Evolutionary conservation across 176 grass and related monocot genomes (phyloP), one percentile per base, ranked within the genome.

Genomic region (Pharus latifolius): DNA sequence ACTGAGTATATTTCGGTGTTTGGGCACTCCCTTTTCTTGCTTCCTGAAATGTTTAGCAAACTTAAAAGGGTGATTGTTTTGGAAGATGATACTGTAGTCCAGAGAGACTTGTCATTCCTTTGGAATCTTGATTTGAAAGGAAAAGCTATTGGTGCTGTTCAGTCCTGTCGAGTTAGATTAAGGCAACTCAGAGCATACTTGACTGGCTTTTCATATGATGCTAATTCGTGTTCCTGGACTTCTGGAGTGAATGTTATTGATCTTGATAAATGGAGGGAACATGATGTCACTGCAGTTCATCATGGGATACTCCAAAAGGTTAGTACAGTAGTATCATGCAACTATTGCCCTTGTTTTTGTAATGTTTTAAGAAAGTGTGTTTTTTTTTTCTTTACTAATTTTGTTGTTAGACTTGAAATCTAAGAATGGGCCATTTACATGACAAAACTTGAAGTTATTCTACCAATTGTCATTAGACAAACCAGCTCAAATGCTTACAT

Each of bases 71-170:
- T 94, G 24, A 48, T 94, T 56, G 69, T 94, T 33, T 84, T 94
- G 79, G 91, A 94, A 83, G 91, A 94, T 56, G 91, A 94, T 84
- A 80, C 82, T 68, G 74, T 89, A 63, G 75, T 94, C 32, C 82
- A 89, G 72, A 80, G 56, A 70, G 91, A 94, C 54, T 81, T 94
- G 61, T 89, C 86, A 31, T 76, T 59, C 32, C 59, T 94, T 22
- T 94, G 91, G 91, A 83, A 80, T 45, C 74, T 89, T 77, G 75
- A 89, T 69, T 65, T 94, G 52, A 80, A 75, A 74, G 86, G 79
- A 35, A 94, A 94, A 65, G 75, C 83, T 34, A 81, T 79, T 78
- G 91, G 86, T 65, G 91, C 91, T 48, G 28, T 75, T 23, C 74
- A 78, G 35, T 80, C 54, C 70, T 94, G 91, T 78, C 54, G 19